Conservation (phyloP, 1,284 basidiomycete species). For the Naganishia albida region DNA sequence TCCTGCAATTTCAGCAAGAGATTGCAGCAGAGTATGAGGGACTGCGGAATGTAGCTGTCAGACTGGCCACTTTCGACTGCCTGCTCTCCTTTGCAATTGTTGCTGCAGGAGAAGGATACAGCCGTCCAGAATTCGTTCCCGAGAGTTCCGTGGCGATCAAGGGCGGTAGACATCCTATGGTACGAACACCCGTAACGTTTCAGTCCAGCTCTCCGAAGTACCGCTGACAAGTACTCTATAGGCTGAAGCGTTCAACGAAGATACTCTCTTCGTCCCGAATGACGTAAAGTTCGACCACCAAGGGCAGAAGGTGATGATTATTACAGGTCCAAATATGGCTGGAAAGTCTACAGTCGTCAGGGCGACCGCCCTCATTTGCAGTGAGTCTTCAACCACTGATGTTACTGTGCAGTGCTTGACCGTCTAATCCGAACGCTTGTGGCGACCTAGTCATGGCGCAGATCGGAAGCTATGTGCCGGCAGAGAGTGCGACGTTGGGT, state of each 20-base stretch:
- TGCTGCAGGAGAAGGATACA: constrained; percentile 46
- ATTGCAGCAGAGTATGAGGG: constrained; percentile 70
- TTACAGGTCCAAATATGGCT: constrained; percentile 63
- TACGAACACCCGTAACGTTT: constrained; percentile 63
- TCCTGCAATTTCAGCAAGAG: constrained; percentile 66
- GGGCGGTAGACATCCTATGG: constrained; percentile 68
- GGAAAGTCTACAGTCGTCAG: constrained; percentile 52
- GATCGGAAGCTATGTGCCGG: constrained; percentile 64
- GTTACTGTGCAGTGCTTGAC: not conserved
- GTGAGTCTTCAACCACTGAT: constrained; percentile 1
- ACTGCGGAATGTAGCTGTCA: constrained; percentile 71
- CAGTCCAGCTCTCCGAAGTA: constrained; percentile 8
- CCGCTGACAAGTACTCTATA: constrained; percentile 54
- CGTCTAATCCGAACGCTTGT: constrained; percentile 20
- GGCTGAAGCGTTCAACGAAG: constrained; percentile 71
- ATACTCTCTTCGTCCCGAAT: constrained; percentile 72
- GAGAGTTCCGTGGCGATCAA: constrained; percentile 54
- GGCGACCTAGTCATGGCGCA: constrained; percentile 56
- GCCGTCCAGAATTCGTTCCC: constrained; percentile 75
- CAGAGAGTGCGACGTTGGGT: constrained; percentile 67
- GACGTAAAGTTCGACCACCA: constrained; percentile 50
- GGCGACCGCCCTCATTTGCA: constrained; percentile 39
- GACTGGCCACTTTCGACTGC: constrained; percentile 68
- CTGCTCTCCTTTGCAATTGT: constrained; percentile 50
- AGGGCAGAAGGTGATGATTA: constrained; percentile 67